phyloP scores from a whole-genome alignment of 306 rosid species.

The Prunus salicina region DNA sequence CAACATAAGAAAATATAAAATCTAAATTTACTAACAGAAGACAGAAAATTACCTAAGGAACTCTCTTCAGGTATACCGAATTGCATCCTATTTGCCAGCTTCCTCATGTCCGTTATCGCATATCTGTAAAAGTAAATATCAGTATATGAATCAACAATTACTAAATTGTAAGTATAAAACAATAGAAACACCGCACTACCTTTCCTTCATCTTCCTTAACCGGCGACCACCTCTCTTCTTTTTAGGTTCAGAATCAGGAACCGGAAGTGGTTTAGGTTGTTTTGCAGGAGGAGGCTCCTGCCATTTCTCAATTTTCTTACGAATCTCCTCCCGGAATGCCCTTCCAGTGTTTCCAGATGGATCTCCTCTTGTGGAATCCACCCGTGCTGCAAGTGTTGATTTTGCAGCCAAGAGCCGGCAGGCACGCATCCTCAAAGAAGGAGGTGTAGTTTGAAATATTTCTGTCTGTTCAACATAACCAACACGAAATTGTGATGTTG shows the following conservation, averaged over 20 bases:
- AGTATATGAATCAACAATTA: background rate
- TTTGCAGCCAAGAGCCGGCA: background rate
- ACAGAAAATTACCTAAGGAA: constrained; percentile 56
- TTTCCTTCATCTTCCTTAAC: constrained; percentile 84
- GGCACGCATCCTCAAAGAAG: background rate
- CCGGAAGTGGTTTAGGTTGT: background rate
- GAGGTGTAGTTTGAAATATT: background rate
- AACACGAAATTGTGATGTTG: too few relatives aligned
- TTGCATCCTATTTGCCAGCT: constrained; percentile 56
- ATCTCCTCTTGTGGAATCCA: background rate
- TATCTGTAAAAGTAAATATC: constrained; percentile 48
- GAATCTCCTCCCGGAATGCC: background rate
- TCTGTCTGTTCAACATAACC: background rate
- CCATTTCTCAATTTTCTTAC: background rate
- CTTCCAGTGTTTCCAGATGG: background rate
- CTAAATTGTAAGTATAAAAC: background rate
- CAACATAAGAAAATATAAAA: background rate
- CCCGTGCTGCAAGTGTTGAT: background rate
- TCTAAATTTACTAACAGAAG: background rate
- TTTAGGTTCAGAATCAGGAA: constrained; percentile 48
- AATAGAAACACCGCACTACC: constrained; percentile 34
- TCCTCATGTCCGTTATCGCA: constrained; percentile 91
- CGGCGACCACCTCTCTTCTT: constrained; percentile 98
- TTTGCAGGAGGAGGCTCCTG: background rate
- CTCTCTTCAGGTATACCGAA: background rate